A percentile compares a stretch with the other conserved stretches of the same genome.
phyloP scores from a whole-genome alignment of 2,329 filamentous ascomycete species.

The Cordyceps tenuipes region DNA sequence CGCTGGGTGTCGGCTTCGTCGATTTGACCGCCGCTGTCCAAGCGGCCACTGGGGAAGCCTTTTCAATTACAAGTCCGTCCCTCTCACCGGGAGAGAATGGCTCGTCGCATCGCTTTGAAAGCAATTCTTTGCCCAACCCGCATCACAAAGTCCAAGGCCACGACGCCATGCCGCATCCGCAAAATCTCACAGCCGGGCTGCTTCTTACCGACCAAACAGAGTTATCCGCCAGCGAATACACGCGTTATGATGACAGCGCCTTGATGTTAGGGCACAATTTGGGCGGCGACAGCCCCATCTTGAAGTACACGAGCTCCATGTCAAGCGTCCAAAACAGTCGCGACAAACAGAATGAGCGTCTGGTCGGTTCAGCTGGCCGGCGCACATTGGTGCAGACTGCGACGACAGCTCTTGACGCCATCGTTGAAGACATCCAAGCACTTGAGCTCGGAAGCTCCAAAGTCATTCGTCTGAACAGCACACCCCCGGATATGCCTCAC shows the following conservation, averaged over 20 bases:
- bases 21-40: slow-evolving; percentile 47
- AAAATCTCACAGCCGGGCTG: neutral
- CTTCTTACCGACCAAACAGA: neutral
- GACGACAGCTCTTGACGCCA: neutral
- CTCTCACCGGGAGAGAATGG: neutral
- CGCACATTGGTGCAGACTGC: neutral
- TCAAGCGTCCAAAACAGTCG: neutral
- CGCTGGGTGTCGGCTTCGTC: slow-evolving; percentile 58
- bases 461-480: neutral
- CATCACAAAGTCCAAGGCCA: neutral
- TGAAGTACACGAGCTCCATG: neutral
- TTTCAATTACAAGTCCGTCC: neutral
- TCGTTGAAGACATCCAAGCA: neutral
- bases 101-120: slow-evolving; percentile 10
- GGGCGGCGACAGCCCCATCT: neutral
- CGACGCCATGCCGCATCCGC: neutral
- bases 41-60: slow-evolving; percentile 38
- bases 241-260: neutral
- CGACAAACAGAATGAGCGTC: neutral
- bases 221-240: neutral
- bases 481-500: slow-evolving; percentile 1
- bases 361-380: neutral
- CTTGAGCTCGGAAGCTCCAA: neutral
- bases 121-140: neutral
- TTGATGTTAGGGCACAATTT: neutral